Evolutionary conservation across 2,329 filamentous ascomycete genomes (phyloP), one percentile per base, ranked within the genome.

Genomic region (Pseudodiploospora longispora): DNA sequence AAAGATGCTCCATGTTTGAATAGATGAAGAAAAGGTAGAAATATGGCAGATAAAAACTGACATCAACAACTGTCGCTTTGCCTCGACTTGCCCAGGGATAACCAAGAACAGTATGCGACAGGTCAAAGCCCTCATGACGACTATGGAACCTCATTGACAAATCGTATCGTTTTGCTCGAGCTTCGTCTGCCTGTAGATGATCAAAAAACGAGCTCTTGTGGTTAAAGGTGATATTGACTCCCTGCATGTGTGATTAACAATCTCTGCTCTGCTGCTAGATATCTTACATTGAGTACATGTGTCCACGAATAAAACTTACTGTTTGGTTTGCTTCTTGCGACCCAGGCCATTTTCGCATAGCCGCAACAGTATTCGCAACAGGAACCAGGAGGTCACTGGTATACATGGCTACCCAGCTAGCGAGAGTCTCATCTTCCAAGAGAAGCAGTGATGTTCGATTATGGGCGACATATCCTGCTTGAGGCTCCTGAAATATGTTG

Each of bases 401-500:
- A 27, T 51, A 55, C 27, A 62, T 54, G 34, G 54, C 56, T 0
- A 61, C 54, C 63, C 63, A 66, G 47, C 54, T 59, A 7, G 48
- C 51, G 7, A 62, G 45, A 6, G 49, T 42, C 3, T 49, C 50
- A 34, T 62, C 56, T 12, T 59, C 51, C 2, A 58, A 46, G 3
- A 69, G 48, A 6, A 62, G 42, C 6, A 55, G 56, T 27, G 62
- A 65, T 1, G 52, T 50, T 6, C 57, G 51, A 10, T 64, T 70
- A 48, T 72, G 69, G 3, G 62, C 60, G 4, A 72, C 63, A 10
- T 55, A 52, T 3, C 62, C 66, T 4, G 55, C 49, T 10, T 54
- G 43, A 0, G 64, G 65, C 51, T 71, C 69, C 27, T 48, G 44
- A 43, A 72, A 71, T 27, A 70, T 50, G 37, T 60, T 59, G 47